phyloP scores from a whole-genome alignment of 1,284 basidiomycete species.

The Cutaneotrichosporon cyanovorans region DNA sequence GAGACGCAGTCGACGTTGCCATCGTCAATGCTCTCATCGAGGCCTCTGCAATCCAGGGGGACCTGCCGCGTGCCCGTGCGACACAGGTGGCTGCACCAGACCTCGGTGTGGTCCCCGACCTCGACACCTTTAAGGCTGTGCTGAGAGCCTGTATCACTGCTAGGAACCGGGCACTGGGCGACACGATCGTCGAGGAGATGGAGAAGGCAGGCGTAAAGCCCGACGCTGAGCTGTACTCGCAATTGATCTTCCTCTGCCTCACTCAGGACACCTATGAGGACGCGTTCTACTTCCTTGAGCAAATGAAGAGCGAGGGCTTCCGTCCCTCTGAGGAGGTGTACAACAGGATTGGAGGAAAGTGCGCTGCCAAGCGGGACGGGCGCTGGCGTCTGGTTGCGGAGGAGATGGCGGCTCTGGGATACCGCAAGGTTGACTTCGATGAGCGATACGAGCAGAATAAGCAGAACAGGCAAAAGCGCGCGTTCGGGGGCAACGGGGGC shows the following conservation, averaged over 20 bases:
- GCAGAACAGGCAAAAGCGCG: not conserved
- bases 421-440: constrained; percentile 24
- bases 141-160: constrained; percentile 56
- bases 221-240: constrained; percentile 57
- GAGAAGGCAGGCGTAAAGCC: constrained; percentile 47
- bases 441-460: not conserved
- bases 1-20: constrained; percentile 52
- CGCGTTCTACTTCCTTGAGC: constrained; percentile 78
- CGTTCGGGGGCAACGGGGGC: no score
- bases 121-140: constrained; percentile 63
- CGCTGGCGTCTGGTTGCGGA: constrained; percentile 61
- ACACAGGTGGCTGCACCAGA: constrained; percentile 60
- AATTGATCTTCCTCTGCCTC: constrained; percentile 61
- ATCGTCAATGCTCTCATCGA: constrained; percentile 61
- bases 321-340: constrained; percentile 57
- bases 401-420: constrained; percentile 58
- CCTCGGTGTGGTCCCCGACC: constrained; percentile 54
- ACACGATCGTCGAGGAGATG: constrained; percentile 37
- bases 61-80: constrained; percentile 68
- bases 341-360: constrained; percentile 56
- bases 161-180: constrained; percentile 31
- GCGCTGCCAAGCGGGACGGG: constrained; percentile 53
- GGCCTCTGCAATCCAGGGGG: constrained; percentile 56
- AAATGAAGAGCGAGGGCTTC: constrained; percentile 63
- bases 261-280: constrained; percentile 69